Conservation (phyloP, 805 yeast species). For the Candida ortonii region DNA sequence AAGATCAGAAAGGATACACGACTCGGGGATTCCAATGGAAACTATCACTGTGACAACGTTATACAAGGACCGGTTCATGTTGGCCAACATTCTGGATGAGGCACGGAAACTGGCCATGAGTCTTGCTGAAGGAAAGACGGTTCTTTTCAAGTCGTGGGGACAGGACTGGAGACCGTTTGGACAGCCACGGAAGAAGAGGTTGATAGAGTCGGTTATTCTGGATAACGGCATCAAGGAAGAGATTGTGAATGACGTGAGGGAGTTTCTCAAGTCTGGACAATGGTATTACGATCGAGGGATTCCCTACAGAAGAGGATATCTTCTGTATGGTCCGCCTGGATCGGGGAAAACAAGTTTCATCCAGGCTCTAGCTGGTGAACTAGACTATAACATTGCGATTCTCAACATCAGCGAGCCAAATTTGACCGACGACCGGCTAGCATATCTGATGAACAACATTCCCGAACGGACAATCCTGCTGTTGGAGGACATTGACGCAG, state of each 20-base stretch:
- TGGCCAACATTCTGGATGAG: constrained; percentile 65
- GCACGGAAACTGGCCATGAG: constrained; percentile 82
- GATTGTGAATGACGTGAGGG: constrained; percentile 70
- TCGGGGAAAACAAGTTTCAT: constrained; percentile 94
- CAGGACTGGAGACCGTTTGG: constrained; percentile 99
- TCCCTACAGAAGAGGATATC: constrained; percentile 92
- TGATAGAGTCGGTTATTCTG: constrained; percentile 79
- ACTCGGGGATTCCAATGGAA: constrained; percentile 92
- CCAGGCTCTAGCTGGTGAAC: constrained; percentile 94
- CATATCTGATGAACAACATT: constrained; percentile 93
- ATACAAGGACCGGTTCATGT: constrained; percentile 72
- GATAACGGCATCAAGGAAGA: constrained; percentile 70
- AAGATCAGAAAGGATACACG: constrained; percentile 83
- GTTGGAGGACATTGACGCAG: constrained; percentile 94
- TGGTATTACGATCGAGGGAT: constrained; percentile 98
- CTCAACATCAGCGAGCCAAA: constrained; percentile 87
- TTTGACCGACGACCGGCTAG: constrained; percentile 89
- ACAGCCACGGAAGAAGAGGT: constrained; percentile 83
- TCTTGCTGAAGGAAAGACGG: constrained; percentile 89
- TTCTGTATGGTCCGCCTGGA: constrained; percentile 96
- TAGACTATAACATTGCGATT: constrained; percentile 93
- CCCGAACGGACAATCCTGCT: constrained; percentile 85
- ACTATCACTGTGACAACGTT: constrained; percentile 92
- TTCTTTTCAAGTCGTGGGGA: constrained; percentile 91
- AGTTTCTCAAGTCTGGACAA: constrained; percentile 72